Base-by-base conservation (phyloP, 2,329 filamentous ascomycete species). In the Verruconis gallopava region DNA sequence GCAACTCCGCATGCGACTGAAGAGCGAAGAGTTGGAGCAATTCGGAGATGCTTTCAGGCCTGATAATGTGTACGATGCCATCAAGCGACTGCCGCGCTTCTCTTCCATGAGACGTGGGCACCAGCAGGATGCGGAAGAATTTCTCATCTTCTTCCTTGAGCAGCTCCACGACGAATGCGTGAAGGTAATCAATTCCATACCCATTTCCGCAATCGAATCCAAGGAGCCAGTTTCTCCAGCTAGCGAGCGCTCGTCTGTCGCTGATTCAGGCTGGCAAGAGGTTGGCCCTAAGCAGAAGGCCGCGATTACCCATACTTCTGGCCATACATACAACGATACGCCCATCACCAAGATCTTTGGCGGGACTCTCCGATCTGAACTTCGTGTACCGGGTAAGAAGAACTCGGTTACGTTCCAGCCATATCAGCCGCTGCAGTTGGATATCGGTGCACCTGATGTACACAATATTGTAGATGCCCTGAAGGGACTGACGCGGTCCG, bases 61-160 rank as follows among this genome's bases (percentile, higher is more conserved):
- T 1, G 86, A 95, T 55, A 94, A 93, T 59, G 85, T 98, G 15
- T 98, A 96, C 56, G 82, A 94, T 47, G 85, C 86, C 32, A 93
- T 96, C 55, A 78, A 82, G 53, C 77, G 82, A 52, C 70, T 95
- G 44, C 81, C 86, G 34, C 78, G 86, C 41, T 98, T 98, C 61
- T 79, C 84, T 18, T 84, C 81, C 55, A 95, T 98, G 86, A 79
- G 83, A 79, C 82, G 86, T 46, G 91, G 91, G 13, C 89, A 95
- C 53, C 91, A 98, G 59, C 89, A 98, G 67, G 91, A 98, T 64
- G 91, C 91, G 1, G 86, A 98, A 56, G 91, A 98, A 55, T 98
- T 98, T 51, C 68, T 98, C 18, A 89, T 88, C 1, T 93, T 96
- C 58, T 68, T 98, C 22, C 70, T 98, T 3, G 88, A 94, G 54